phyloP scores from a whole-genome alignment of 2,329 filamentous ascomycete genomes.

The Fusarium nisikadoi region DNA sequence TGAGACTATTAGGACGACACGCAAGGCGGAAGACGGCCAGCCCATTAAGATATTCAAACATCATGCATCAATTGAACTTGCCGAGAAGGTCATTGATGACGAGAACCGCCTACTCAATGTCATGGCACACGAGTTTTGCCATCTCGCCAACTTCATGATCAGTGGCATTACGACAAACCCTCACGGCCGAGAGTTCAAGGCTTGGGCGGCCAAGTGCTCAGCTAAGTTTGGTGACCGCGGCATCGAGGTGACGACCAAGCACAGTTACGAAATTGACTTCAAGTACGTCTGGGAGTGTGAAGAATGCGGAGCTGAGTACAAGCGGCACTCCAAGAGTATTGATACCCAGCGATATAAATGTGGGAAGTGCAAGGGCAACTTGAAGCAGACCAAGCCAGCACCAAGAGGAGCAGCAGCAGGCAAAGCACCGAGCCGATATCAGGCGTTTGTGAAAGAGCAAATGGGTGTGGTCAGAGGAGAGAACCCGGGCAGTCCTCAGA shows the following conservation, averaged over 20 bases:
- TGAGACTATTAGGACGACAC: slow-evolving; percentile 60
- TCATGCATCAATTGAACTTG: slow-evolving; percentile 87
- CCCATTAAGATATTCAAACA: slow-evolving; percentile 54
- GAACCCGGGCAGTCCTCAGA: slow-evolving; percentile 68
- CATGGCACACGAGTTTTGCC: slow-evolving; percentile 96
- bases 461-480: slow-evolving; percentile 69
- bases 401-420: slow-evolving; percentile 55
- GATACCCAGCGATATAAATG: slow-evolving; percentile 78
- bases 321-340: slow-evolving; percentile 87
- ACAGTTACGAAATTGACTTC: slow-evolving; percentile 89
- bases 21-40: slow-evolving; percentile 39
- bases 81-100: slow-evolving; percentile 86
- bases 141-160: slow-evolving; percentile 92
- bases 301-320: slow-evolving; percentile 76
- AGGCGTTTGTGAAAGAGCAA: slow-evolving; percentile 71
- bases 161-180: slow-evolving; percentile 78
- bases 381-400: slow-evolving; percentile 83
- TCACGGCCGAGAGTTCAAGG: slow-evolving; percentile 86
- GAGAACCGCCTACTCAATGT: slow-evolving; percentile 85
- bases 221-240: slow-evolving; percentile 68
- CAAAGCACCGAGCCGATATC: slow-evolving; percentile 55
- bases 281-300: slow-evolving; percentile 89
- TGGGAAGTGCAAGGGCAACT: slow-evolving; percentile 74
- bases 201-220: slow-evolving; percentile 71
- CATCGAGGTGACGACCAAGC: slow-evolving; percentile 87